These are phyloP conservation scores for Colletotrichum sp. DNA, from an alignment of 2,329 filamentous ascomycete genomes.

Conservation along the genomic window DNA sequence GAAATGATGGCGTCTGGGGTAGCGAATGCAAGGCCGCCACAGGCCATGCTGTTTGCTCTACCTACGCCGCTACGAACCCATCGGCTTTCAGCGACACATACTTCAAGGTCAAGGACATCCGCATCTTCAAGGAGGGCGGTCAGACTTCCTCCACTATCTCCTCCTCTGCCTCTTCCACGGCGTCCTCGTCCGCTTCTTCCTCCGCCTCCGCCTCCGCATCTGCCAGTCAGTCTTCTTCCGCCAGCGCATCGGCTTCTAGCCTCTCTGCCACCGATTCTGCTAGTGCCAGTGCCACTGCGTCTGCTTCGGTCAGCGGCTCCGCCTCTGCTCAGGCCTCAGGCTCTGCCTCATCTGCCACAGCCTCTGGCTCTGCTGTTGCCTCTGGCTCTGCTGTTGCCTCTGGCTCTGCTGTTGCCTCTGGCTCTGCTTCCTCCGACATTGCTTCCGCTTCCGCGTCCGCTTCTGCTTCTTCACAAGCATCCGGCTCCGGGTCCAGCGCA, in stretches of 20 bases:
- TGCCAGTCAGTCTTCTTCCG: background rate
- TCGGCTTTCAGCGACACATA: constrained; percentile 38
- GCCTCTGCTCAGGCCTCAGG: background rate
- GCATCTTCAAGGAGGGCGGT: constrained; percentile 31
- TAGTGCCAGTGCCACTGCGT: background rate
- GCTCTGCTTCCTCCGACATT: background rate
- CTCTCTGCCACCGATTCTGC: background rate
- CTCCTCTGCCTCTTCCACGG: background rate
- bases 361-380: background rate
- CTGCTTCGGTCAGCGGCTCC: background rate
- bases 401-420: background rate
- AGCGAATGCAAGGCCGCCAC: constrained; percentile 28
- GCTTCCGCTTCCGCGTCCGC: background rate
- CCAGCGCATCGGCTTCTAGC: background rate
- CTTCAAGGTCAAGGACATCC: constrained; percentile 52
- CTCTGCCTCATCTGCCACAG: background rate
- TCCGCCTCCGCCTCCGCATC: background rate
- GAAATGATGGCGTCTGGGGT: constrained; percentile 31
- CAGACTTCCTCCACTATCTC: background rate
- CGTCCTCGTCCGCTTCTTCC: background rate
- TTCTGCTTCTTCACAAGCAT: background rate
- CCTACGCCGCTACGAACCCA: constrained; percentile 42
- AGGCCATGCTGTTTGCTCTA: constrained; percentile 31
- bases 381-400: background rate
- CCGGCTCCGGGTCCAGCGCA: background rate